A percentile compares a stretch with the other conserved stretches of the same genome.
phyloP scores from a whole-genome alignment of 805 yeast species.

The Saccharomyces jurei region DNA sequence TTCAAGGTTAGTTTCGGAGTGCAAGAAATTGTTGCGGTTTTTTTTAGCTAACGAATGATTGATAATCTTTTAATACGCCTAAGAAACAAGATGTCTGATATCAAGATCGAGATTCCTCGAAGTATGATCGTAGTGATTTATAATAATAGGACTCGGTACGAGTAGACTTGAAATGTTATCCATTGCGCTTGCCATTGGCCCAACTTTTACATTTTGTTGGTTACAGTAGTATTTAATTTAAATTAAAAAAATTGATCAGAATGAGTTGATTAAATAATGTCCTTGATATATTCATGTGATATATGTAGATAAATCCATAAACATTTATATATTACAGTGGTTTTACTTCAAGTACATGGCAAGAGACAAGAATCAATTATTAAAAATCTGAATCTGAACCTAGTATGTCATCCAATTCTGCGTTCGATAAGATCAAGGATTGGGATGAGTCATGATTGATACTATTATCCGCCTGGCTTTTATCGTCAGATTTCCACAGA shows the following conservation, averaged over 20 bases:
- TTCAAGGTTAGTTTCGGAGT: background rate
- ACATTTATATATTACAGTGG: background rate
- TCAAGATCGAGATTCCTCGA: background rate
- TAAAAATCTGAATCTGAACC: constrained; percentile 25
- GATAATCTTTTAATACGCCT: background rate
- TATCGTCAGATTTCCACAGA: background rate
- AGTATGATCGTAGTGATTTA: background rate
- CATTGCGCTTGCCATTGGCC: background rate
- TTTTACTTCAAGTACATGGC: background rate
- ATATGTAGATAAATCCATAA: background rate
- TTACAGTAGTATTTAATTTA: background rate
- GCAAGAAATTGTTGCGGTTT: background rate
- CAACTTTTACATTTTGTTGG: background rate
- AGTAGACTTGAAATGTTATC: background rate
- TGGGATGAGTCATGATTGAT: background rate
- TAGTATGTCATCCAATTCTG: constrained; percentile 14
- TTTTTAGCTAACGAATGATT: background rate
- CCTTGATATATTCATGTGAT: background rate
- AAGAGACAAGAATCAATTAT: background rate
- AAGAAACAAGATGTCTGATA: background rate
- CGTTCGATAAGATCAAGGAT: constrained; percentile 2
- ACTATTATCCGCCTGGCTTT: background rate
- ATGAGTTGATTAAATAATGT: background rate
- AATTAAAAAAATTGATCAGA: background rate
- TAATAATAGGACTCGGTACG: background rate